Percentiles rank a stretch among this genome's conserved stretches.
These are phyloP conservation scores for Leptographium wingfieldii DNA, from an alignment of 2,329 filamentous ascomycete genomes.

Conservation along the genomic window DNA sequence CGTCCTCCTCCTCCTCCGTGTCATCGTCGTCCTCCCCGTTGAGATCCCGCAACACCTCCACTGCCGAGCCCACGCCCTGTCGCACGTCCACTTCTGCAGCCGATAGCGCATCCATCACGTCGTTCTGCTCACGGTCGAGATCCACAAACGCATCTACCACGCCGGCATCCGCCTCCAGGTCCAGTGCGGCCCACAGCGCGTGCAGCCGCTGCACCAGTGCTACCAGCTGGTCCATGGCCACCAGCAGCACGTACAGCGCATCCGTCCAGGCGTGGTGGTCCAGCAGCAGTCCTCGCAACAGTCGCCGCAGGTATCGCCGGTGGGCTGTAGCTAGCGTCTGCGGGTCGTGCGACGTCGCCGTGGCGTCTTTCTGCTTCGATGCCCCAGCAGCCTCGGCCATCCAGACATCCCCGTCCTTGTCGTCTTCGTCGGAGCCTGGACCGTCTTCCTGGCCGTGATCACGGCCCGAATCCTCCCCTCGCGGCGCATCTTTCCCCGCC, in stretches of 20 bases:
- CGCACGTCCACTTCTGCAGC: slow-evolving; percentile 54
- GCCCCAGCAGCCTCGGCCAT: slow-evolving; percentile 14
- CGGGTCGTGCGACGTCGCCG: slow-evolving; percentile 45
- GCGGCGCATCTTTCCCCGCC: slow-evolving; percentile 24
- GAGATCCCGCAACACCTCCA: slow-evolving; percentile 37
- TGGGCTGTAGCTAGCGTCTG: slow-evolving; percentile 76
- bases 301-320: slow-evolving; percentile 56
- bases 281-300: slow-evolving; percentile 55
- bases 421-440: slow-evolving; percentile 15
- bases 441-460: neutral
- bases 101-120: slow-evolving; percentile 52
- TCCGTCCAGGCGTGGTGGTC: slow-evolving; percentile 51
- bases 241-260: slow-evolving; percentile 52
- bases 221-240: slow-evolving; percentile 69
- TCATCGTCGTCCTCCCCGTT: slow-evolving; percentile 24
- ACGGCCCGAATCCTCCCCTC: slow-evolving; percentile 3
- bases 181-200: slow-evolving; percentile 61
- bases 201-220: slow-evolving; percentile 66
- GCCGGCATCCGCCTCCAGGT: slow-evolving; percentile 71
- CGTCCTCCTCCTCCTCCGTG: slow-evolving; percentile 12
- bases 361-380: neutral
- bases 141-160: slow-evolving; percentile 66
- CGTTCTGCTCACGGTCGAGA: slow-evolving; percentile 57
- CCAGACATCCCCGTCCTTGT: slow-evolving; percentile 30
- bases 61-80: slow-evolving; percentile 52